phyloP scores from a whole-genome alignment of 2,329 filamentous ascomycete genomes.

The Neopestalotiopsis sp. region DNA sequence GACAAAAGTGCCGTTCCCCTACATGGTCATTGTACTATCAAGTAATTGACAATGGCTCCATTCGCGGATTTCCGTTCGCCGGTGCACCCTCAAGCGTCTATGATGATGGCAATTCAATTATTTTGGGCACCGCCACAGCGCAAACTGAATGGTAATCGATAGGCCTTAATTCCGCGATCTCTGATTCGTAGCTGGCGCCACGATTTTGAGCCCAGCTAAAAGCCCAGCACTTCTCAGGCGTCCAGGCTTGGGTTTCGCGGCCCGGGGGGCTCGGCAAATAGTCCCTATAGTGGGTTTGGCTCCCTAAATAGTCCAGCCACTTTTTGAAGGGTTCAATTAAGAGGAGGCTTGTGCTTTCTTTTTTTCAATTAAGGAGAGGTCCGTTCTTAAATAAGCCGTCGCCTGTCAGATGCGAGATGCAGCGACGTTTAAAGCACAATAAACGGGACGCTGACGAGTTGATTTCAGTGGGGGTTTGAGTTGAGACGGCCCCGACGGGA shows the following conservation, averaged over 20 bases:
- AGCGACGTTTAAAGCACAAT: background rate
- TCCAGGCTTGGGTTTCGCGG: background rate
- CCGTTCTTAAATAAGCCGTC: background rate
- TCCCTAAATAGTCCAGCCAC: background rate
- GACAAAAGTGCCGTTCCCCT: background rate
- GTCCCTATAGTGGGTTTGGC: slow-evolving; percentile 2
- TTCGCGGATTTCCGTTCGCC: background rate
- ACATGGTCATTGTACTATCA: background rate
- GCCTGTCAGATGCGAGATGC: background rate
- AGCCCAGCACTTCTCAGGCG: background rate
- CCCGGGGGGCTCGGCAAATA: background rate
- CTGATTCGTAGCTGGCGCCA: background rate
- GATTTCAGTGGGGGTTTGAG: background rate
- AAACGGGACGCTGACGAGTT: background rate
- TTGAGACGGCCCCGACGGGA: background rate
- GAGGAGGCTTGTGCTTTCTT: background rate
- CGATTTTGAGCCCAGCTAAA: background rate
- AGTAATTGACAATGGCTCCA: background rate
- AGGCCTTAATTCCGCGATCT: slow-evolving; percentile 9
- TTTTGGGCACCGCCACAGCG: slow-evolving; percentile 13
- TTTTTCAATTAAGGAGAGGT: background rate
- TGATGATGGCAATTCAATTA: slow-evolving; percentile 8
- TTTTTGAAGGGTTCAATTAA: background rate
- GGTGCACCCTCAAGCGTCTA: background rate
- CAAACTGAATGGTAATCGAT: background rate